These are phyloP conservation scores for Colletotrichum sidae DNA, from an alignment of 2,329 filamentous ascomycete genomes.

Conservation along the genomic window DNA sequence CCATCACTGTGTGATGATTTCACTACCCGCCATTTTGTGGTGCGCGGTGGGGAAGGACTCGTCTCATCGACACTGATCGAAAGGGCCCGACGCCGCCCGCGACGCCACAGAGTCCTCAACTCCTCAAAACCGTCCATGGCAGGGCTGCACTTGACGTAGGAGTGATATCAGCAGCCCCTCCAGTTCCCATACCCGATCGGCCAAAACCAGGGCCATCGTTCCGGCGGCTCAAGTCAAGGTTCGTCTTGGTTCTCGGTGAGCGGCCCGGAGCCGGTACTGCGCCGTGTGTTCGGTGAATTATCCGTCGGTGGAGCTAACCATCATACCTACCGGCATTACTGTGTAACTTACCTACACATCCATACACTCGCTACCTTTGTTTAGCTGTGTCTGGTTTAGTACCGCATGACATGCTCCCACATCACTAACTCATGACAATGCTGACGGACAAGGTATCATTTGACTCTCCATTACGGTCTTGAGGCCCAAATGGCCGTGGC, in stretches of 20 bases:
- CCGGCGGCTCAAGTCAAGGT: no score
- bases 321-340: no score
- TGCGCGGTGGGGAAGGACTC: constrained; percentile 26
- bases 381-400: no score
- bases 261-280: constrained; percentile 11
- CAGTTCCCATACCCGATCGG: constrained; percentile 14
- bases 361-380: no score
- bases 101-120: constrained; percentile 13
- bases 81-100: constrained; percentile 13
- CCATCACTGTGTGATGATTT: constrained; percentile 29
- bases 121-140: constrained; percentile 9
- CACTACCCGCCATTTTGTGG: constrained; percentile 37
- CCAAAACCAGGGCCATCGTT: neutral
- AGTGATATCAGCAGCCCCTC: constrained; percentile 30
- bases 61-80: constrained; percentile 35
- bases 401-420: no score
- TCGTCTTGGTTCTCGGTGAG: neutral
- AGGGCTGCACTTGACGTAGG: constrained; percentile 23
- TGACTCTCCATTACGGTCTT: constrained; percentile 31
- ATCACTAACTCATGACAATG: no score
- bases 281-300: constrained; percentile 21
- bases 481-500: constrained; percentile 12
- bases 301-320: neutral
- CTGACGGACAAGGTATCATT: constrained; percentile 34
- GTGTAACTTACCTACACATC: no score